Percentiles rank a stretch among this genome's conserved stretches.
These are phyloP conservation scores for Zancudomyces culisetae DNA, from an alignment of 371 early-diverging fungal species.

Conservation along the genomic window DNA sequence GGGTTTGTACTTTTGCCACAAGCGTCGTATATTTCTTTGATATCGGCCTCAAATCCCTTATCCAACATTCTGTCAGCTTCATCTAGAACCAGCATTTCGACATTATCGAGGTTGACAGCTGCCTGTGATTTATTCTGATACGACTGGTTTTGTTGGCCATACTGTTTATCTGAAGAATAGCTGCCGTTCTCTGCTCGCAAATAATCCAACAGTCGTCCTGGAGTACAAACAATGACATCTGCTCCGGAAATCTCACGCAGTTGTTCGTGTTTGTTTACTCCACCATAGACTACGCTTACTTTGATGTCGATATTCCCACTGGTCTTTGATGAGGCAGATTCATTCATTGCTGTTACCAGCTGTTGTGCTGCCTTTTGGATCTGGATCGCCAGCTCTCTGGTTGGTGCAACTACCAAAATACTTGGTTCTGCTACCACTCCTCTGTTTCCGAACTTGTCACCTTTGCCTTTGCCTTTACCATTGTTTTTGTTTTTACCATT, in stretches of 20 bases:
- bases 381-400: constrained; percentile 89
- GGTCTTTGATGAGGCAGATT: constrained; percentile 60
- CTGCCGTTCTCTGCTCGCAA: constrained; percentile 60
- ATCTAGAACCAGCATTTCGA: constrained; percentile 88
- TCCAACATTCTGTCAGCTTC: constrained; percentile 91
- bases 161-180: constrained; percentile 69
- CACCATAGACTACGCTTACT: constrained; percentile 83
- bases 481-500: constrained; percentile 95
- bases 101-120: constrained; percentile 62
- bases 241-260: constrained; percentile 64
- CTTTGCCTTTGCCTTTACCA: constrained; percentile 62
- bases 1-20: constrained; percentile 10
- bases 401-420: constrained; percentile 86
- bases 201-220: constrained; percentile 85
- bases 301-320: constrained; percentile 91
- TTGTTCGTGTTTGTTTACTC: constrained; percentile 76
- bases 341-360: constrained; percentile 88
- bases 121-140: constrained; percentile 5
- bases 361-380: constrained; percentile 94
- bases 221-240: constrained; percentile 85
- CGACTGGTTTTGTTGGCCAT: constrained; percentile 32
- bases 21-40: constrained; percentile 66
- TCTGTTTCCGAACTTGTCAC: constrained; percentile 72
- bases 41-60: constrained; percentile 81
- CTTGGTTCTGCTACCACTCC: constrained; percentile 83